Conservation (phyloP, 805 yeast species). For the Maudiozyma serrabonitensis region DNA sequence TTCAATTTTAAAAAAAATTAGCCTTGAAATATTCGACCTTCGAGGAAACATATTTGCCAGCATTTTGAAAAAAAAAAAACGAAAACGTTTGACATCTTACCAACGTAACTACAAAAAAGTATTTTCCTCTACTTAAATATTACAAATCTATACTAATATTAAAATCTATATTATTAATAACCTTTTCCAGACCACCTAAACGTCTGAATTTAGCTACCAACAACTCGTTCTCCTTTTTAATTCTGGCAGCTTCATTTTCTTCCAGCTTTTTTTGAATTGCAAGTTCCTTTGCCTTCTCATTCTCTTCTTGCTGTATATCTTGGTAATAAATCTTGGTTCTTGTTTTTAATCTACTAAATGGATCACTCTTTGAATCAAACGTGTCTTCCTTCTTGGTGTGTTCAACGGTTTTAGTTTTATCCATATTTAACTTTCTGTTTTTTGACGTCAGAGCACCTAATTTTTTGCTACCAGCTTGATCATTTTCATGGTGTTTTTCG, state of each 20-base stretch:
- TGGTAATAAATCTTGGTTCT: constrained; percentile 74
- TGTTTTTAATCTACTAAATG: constrained; percentile 84
- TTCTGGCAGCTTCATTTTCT: constrained; percentile 34
- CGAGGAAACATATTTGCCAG: too few species aligned
- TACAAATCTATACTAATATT: constrained; percentile 32
- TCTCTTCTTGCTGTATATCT: constrained; percentile 43
- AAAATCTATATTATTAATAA: constrained; percentile 36
- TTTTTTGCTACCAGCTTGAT: constrained; percentile 34
- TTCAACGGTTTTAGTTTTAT: constrained; percentile 73
- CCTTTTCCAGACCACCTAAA: constrained; percentile 47
- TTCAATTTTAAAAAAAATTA: too few species aligned
- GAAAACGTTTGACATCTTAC: too few species aligned
- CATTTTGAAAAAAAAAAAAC: too few species aligned
- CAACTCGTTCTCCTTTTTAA: constrained; percentile 35
- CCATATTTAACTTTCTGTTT: constrained; percentile 73
- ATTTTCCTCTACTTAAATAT: neutral
- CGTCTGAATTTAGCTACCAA: constrained; percentile 47
- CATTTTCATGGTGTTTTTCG: constrained; percentile 32
- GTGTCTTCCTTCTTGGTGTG: constrained; percentile 40
- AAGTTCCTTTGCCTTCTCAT: constrained; percentile 47
- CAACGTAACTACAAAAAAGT: neutral
- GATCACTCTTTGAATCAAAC: constrained; percentile 48
- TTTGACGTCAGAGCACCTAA: constrained; percentile 73
- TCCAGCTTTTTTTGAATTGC: constrained; percentile 38
- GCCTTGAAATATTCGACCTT: too few species aligned